phyloP scores from a whole-genome alignment of 768 basidiomycete genomes.

The Strobilomyces dryophilus region DNA sequence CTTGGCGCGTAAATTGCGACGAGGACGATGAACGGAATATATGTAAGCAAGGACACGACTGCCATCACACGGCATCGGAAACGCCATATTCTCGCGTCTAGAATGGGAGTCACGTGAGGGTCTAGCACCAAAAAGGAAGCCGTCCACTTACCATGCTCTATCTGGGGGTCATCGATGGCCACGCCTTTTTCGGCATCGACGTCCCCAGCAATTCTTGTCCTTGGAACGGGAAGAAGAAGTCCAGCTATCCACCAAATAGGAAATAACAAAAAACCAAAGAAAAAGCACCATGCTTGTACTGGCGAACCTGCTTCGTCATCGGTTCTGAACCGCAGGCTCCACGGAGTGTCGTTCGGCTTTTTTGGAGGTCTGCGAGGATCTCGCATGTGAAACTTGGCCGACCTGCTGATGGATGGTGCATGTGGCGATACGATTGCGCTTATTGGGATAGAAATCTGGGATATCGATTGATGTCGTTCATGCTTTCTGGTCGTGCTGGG shows the following conservation, averaged over 20 bases:
- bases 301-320: slow-evolving; percentile 50
- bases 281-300: slow-evolving; percentile 74
- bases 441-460: slow-evolving; percentile 73
- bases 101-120: slow-evolving; percentile 2
- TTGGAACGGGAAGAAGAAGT: slow-evolving; percentile 50
- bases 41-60: slow-evolving; percentile 63
- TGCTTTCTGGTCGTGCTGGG: slow-evolving; percentile 26
- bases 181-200: slow-evolving; percentile 62
- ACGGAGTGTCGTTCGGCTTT: slow-evolving; percentile 51
- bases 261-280: slow-evolving; percentile 59
- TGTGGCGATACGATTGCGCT: slow-evolving; percentile 76
- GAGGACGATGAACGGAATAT: slow-evolving; percentile 74
- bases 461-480: slow-evolving; percentile 49
- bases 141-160: slow-evolving; percentile 60
- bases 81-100: slow-evolving; percentile 75
- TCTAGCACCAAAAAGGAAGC: background rate
- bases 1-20: slow-evolving; percentile 57
- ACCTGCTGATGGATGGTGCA: slow-evolving; percentile 63
- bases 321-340: slow-evolving; percentile 55
- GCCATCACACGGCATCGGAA: slow-evolving; percentile 72
- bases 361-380: slow-evolving; percentile 68
- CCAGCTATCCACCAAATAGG: slow-evolving; percentile 65
- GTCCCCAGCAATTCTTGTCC: slow-evolving; percentile 58
- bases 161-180: slow-evolving; percentile 72
- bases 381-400: slow-evolving; percentile 70